phyloP scores from a whole-genome alignment of 192 early-diverging fungal genomes.

The Gonapodya sp. region DNA sequence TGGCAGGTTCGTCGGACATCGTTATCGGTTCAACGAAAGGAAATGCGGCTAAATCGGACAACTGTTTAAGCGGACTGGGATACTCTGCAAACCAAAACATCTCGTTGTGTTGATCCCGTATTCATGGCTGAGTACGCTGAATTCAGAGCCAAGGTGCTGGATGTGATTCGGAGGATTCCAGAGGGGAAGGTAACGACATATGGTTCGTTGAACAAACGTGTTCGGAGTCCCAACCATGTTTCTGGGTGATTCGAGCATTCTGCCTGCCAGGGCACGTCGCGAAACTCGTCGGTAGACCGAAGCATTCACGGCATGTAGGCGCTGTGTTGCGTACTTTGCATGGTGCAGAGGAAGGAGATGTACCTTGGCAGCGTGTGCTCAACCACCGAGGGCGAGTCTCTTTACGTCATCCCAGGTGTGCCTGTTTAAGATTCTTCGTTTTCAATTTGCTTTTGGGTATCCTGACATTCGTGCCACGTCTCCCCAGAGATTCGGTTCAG shows the following conservation, averaged over 20 bases:
- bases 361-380: constrained; percentile 9
- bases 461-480: not conserved
- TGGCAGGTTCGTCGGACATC: not conserved
- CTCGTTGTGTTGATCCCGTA: not conserved
- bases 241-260: no score
- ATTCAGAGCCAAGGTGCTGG: not conserved
- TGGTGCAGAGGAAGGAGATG: constrained; percentile 4
- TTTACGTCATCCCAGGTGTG: not conserved
- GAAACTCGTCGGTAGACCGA: not conserved
- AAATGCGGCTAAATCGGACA: not conserved
- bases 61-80: not conserved
- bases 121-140: not conserved
- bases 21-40: no score
- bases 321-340: not conserved
- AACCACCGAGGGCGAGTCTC: constrained; percentile 2
- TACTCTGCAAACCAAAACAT: not conserved
- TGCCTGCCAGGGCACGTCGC: not conserved
- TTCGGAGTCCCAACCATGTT: no score
- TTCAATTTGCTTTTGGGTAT: not conserved
- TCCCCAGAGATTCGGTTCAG: not conserved
- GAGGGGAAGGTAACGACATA: not conserved
- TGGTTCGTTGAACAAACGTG: not conserved
- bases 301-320: constrained; percentile 6
- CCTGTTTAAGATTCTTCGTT: not conserved
- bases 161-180: not conserved